A percentile compares a stretch with the other conserved stretches of the same genome.
Conservation (phyloP, 768 basidiomycete species). For the Dendrothele bispora region DNA sequence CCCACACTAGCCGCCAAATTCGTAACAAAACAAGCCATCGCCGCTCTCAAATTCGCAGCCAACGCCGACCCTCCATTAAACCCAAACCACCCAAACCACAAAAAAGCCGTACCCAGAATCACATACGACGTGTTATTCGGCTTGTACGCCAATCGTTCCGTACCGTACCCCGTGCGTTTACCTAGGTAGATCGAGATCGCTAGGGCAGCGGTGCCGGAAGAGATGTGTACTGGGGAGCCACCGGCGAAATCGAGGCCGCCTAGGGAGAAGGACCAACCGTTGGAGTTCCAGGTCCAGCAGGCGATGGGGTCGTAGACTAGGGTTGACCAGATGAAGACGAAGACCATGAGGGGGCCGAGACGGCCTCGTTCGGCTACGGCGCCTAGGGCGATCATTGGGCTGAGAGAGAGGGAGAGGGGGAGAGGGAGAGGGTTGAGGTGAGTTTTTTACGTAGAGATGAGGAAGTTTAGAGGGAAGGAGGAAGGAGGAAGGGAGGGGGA, state of each 20-base stretch:
- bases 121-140: slow-evolving; percentile 94
- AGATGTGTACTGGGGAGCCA: slow-evolving; percentile 96
- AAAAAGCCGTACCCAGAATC: slow-evolving; percentile 87
- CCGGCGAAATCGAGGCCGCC: slow-evolving; percentile 94
- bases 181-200: slow-evolving; percentile 92
- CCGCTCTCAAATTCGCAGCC: slow-evolving; percentile 83
- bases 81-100: slow-evolving; percentile 97
- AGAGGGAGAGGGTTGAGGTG: slow-evolving; percentile 8
- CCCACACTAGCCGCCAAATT: slow-evolving; percentile 91
- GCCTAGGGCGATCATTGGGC: slow-evolving; percentile 86
- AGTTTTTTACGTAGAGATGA: slow-evolving; percentile 17
- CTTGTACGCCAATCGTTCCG: slow-evolving; percentile 86
- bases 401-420: slow-evolving; percentile 22
- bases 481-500: not conserved
- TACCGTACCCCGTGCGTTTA: slow-evolving; percentile 88
- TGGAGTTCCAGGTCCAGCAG: slow-evolving; percentile 93
- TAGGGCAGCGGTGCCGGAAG: slow-evolving; percentile 88
- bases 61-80: slow-evolving; percentile 95
- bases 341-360: slow-evolving; percentile 83
- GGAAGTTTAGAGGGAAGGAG: not conserved
- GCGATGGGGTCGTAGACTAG: slow-evolving; percentile 93
- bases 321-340: slow-evolving; percentile 88
- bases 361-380: slow-evolving; percentile 89
- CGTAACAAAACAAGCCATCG: slow-evolving; percentile 89
- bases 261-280: slow-evolving; percentile 49